Base-by-base conservation (phyloP, 1,139 yeast genomes). In the Pichia sp. region DNA sequence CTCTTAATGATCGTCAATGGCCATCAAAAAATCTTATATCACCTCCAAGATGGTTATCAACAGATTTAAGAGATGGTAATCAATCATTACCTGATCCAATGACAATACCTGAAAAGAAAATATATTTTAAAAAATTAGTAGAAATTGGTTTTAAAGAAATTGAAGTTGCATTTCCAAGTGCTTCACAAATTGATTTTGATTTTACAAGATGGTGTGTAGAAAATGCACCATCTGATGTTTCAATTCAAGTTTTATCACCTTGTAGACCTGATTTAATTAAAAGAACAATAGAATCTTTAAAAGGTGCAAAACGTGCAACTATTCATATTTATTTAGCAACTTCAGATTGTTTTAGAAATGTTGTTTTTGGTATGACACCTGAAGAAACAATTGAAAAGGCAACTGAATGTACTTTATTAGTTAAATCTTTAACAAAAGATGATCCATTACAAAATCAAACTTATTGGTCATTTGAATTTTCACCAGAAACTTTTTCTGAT, bases 61-160 rank as follows among this genome's bases (percentile, higher is more conserved):
- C 98, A 2, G 98, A 92, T 66, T 77, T 92, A 60, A 79, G 98
- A 67, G 98, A 92, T 66, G 98, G 98, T 50, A 92, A 92, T 72
- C 98, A 92, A 70, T 86, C 97, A 10, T 76, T 92, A 58, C 97
- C 97, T 11, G 97, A 92, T 68, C 98, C 97, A 47, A 92, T 92
- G 98, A 77, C 89, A 38, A 79, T 89, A 39, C 86, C 76, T 39
- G 96, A 92, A 68, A 92, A 92, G 72, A 86, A 87, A 67, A 88
- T 81, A 63, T 90, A 88, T 67, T 92, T 90, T 74, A 79, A 83
- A 56, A 88, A 89, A 68, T 75, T 92, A 50, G 71, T 90, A 9
- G 94, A 87, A 45, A 74, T 89, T 47, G 98, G 97, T 0, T 90
- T 89, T 73, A 92, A 92, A 68, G 98, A 92, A 70, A 92, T 92